Evolutionary conservation across 306 rosid species (phyloP), one percentile per base, ranked within the genome.

Genomic region (Pyrus pyrifolia): DNA sequence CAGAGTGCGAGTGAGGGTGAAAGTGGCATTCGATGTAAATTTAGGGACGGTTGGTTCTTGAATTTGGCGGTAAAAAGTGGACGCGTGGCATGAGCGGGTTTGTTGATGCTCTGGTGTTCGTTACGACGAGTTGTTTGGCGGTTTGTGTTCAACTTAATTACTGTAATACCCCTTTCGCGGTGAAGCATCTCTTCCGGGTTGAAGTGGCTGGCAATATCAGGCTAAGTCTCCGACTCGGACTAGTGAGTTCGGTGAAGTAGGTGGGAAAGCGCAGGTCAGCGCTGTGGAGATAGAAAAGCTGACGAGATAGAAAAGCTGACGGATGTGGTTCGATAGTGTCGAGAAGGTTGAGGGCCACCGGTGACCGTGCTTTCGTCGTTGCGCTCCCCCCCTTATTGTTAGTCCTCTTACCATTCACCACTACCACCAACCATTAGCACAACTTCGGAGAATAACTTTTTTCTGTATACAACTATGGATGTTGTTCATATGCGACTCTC

Each of bases 51-150:
- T 7, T 12, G 3, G 45, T 44, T 35, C 11, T 19, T 2, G 18
- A 78, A 78, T 73, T 44, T 74, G 71, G 71, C 78, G 76, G 75
- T 80, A 80, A 80, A 19, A 23, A 4, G 3, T 61, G 15, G 60
- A 45, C 78, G 45, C 45, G 70, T 44, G 78, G 70, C 78, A 31
- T 12, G 7, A 3, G 11, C 2, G 46, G 44, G 77, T 59, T 59
- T 60, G 77, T 23, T 2, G 8, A 27, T 1, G 40, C 19, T 27
- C 8, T 0, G 67, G 25, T 3, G 57, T 40, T 14, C 8, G 73
- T 79, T 42, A 40, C 29, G 42, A 30, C 2, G 61, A 45, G 62
- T 46, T 6, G 63, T 46, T 31, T 8, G 52, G 70, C 19, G 10
- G 55, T 60, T n/a, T 21, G 30, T 25, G 2, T 4, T 14, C 1